Conservation (phyloP, 345 rosid species). For the Dipteronia sinensis region DNA sequence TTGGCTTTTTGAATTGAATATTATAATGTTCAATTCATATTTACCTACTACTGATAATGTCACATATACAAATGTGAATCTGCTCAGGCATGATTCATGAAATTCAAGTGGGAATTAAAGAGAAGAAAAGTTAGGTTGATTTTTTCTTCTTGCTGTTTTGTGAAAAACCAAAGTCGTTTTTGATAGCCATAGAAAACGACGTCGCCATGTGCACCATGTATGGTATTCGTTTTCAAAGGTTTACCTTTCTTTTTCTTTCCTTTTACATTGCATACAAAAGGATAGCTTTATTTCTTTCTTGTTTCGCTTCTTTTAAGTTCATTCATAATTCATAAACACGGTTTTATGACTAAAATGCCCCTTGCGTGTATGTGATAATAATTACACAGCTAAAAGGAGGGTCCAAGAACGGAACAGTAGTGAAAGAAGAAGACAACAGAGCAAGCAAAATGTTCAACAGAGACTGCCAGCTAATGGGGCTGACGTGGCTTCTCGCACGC, state of each 20-base stretch:
- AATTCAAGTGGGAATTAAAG: not conserved
- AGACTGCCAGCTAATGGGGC: conserved; percentile 98
- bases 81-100: too few species aligned
- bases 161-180: conserved; percentile 30
- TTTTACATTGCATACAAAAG: conserved; percentile 39
- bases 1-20: not conserved
- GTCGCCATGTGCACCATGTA: conserved; percentile 22
- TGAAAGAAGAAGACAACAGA: conserved; percentile 42
- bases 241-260: conserved; percentile 4
- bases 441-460: conserved; percentile 83
- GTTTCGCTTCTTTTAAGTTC: not conserved
- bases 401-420: conserved; percentile 45
- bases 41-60: not conserved
- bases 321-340: conserved; percentile 28
- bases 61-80: conserved; percentile 1
- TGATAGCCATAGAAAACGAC: conserved; percentile 40
- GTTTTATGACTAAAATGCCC: conserved; percentile 10
- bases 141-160: conserved; percentile 25
- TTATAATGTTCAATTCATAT: not conserved
- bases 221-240: not conserved
- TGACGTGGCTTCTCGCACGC: conserved; percentile 95
- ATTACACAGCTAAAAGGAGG: conserved; percentile 60
- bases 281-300: conserved; percentile 15
- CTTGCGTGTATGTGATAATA: not conserved
- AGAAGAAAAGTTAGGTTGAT: not conserved